phyloP scores from a whole-genome alignment of 306 rosid species.

The Fragaria iinumae region DNA sequence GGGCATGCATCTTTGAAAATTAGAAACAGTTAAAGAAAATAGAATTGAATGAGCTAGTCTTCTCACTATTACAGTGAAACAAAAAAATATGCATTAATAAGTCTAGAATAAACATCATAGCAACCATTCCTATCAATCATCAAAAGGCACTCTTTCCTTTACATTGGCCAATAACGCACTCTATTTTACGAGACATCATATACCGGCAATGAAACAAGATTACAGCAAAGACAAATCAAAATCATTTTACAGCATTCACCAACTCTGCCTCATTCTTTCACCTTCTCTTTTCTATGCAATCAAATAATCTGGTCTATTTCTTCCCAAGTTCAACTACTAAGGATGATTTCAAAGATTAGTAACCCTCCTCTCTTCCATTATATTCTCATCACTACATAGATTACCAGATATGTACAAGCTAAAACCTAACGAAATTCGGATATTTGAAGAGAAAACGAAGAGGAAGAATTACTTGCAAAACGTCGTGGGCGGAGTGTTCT shows the following conservation, averaged over 20 bases:
- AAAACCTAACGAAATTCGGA: no score
- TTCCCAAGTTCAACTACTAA: neutral
- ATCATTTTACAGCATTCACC: neutral
- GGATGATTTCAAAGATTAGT: neutral
- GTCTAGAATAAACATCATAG: neutral
- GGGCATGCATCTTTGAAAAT: neutral
- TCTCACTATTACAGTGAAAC: neutral
- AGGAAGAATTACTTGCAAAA: conserved; percentile 46
- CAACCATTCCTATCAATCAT: neutral
- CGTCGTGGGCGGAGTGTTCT: conserved; percentile 64
- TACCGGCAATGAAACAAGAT: neutral
- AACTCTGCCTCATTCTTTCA: neutral
- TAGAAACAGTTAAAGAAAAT: neutral
- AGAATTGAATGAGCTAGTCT: neutral
- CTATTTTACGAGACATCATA: neutral
- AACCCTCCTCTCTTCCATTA: neutral
- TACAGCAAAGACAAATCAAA: neutral
- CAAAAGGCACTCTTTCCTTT: neutral
- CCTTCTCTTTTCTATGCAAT: neutral
- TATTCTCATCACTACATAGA: neutral
- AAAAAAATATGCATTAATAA: neutral
- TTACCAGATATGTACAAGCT: neutral
- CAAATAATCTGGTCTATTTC: neutral
- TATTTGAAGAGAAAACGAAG: neutral
- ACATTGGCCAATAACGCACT: neutral